Percentiles rank a stretch among this genome's conserved stretches.
These are phyloP conservation scores for Piper betle DNA, from an alignment of 164 flowering plant species.

Conservation along the genomic window DNA sequence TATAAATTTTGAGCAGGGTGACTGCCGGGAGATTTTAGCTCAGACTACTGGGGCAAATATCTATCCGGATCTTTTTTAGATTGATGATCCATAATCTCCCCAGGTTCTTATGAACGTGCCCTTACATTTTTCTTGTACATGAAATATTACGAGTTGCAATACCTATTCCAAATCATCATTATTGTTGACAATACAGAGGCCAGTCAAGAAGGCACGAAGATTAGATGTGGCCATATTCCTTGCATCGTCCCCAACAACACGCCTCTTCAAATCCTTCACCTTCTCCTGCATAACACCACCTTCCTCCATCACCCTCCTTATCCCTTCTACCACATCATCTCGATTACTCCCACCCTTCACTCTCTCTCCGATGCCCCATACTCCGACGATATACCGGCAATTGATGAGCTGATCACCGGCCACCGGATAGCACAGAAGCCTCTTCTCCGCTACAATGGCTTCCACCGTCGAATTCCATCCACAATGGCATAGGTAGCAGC, in stretches of 20 bases:
- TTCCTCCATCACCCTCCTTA: constrained; percentile 5
- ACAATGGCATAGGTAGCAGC: constrained; percentile 65
- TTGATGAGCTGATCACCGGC: constrained; percentile 78
- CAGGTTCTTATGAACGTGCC: no score
- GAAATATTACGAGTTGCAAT: no score
- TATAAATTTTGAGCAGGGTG: no score
- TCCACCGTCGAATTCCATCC: constrained; percentile 91
- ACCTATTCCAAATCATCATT: no score
- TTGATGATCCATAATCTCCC: no score
- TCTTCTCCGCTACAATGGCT: constrained; percentile 39
- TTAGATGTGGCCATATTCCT: constrained; percentile 11
- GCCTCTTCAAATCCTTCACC: constrained; percentile 23
- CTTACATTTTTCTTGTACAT: no score
- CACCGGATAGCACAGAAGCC: constrained; percentile 53
- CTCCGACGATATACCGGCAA: constrained; percentile 36
- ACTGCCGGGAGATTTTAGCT: no score
- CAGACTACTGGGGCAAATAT: no score
- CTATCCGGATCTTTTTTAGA: no score
- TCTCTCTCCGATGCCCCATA: constrained; percentile 52
- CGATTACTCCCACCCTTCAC: constrained; percentile 19
- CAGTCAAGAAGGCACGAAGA: constrained; percentile 20
- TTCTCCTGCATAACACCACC: constrained; percentile 24
- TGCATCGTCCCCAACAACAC: constrained; percentile 30
- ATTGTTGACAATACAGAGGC: no score
- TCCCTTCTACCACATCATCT: constrained; percentile 33